Evolutionary conservation across 352 stramenopile species (phyloP).

Genomic region (Pythium grandisporangium): DNA sequence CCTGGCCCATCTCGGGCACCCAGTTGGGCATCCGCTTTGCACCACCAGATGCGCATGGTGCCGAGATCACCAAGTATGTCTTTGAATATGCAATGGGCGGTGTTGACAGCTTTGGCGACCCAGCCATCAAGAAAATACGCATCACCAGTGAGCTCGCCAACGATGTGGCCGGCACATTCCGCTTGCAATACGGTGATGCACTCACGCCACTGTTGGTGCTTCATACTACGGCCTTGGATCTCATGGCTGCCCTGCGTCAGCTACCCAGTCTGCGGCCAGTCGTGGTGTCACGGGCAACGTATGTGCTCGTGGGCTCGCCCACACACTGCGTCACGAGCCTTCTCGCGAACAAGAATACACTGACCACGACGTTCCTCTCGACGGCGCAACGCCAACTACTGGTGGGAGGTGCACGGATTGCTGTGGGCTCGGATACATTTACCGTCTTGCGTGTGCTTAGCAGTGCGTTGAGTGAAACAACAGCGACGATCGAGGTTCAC

Average conservation of each 20-base stretch:
- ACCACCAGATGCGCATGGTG: constrained; percentile 11
- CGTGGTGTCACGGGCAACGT: constrained; percentile 28
- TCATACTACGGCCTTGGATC: constrained; percentile 26
- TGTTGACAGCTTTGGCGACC: constrained; percentile 34
- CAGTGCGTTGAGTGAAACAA: too few relatives aligned
- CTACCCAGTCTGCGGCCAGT: constrained; percentile 46
- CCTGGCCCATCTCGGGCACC: constrained; percentile 47
- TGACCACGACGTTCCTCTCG: constrained; percentile 34
- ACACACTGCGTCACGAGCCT: constrained; percentile 30
- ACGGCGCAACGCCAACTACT: constrained; percentile 25
- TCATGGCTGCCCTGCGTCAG: constrained; percentile 24
- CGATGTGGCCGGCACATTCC: constrained; percentile 59
- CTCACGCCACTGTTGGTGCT: constrained; percentile 36
- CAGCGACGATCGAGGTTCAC: constrained; percentile 32
- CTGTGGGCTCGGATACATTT: constrained; percentile 22
- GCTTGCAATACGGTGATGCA: constrained; percentile 47
- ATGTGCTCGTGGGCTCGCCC: constrained; percentile 27
- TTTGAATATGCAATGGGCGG: constrained; percentile 50
- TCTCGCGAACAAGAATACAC: constrained; percentile 14
- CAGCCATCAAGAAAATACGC: constrained; percentile 35
- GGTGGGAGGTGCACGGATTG: constrained; percentile 19
- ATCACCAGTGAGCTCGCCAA: constrained; percentile 32
- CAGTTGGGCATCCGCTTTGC: constrained; percentile 26
- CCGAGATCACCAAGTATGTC: constrained; percentile 32
- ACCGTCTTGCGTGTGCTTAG: constrained; percentile 28